Evolutionary conservation across 1,284 basidiomycete species (phyloP).

Genomic region (Inonotus hispidus): DNA sequence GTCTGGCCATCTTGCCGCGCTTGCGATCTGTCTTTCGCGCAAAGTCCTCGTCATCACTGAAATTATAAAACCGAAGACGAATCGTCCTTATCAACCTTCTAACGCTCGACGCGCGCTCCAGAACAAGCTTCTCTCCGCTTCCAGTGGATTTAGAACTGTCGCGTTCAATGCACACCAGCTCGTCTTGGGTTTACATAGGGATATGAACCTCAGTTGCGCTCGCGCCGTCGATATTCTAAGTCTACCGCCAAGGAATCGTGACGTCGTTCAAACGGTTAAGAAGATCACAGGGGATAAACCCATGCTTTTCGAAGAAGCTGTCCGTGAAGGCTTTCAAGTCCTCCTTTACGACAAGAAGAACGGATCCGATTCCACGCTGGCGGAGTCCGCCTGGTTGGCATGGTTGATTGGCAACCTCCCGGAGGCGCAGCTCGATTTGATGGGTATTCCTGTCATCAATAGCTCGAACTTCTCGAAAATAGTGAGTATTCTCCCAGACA

Average conservation of each 20-base stretch:
- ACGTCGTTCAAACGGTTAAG: conserved; percentile 2
- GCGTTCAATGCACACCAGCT: conserved; percentile 8
- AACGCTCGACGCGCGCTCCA: not conserved
- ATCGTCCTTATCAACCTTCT: not conserved
- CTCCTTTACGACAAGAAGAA: not conserved
- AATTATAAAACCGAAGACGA: not conserved
- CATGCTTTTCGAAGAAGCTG: not conserved
- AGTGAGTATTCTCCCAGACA: not conserved
- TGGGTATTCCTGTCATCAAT: not conserved
- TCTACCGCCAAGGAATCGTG: not conserved
- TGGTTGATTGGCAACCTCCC: not conserved
- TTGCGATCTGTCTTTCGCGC: not conserved
- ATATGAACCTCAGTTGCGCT: not conserved
- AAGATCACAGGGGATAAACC: not conserved
- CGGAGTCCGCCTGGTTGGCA: conserved; percentile 12
- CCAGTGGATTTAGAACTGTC: not conserved
- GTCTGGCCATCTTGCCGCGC: not conserved
- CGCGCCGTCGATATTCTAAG: conserved; percentile 6
- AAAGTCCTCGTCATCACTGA: conserved; percentile 9
- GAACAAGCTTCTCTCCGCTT: not conserved
- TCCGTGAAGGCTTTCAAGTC: not conserved
- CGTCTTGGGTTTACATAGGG: not conserved
- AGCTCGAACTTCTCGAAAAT: not conserved
- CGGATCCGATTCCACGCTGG: not conserved
- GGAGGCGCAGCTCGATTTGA: not conserved